A percentile compares a stretch with the other conserved stretches of the same genome.
Conservation (phyloP, 2,329 filamentous ascomycete genomes). For the Colletotrichum camelliae region DNA sequence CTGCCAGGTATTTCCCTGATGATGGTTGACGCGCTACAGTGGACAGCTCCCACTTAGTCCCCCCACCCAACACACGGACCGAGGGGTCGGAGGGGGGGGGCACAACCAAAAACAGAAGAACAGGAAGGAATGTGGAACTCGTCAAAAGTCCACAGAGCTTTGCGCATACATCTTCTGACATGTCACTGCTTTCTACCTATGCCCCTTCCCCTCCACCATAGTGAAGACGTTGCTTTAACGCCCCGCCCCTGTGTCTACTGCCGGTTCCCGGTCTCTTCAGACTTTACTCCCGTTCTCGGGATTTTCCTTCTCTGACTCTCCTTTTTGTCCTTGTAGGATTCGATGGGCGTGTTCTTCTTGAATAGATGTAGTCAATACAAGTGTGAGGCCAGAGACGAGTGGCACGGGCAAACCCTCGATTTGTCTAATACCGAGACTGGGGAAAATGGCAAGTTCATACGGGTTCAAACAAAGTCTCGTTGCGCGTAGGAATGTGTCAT, state of each 20-base stretch:
- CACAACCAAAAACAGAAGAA: not conserved
- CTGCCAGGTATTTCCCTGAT: constrained; percentile 10
- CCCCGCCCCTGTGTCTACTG: not conserved
- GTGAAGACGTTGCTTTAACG: not conserved
- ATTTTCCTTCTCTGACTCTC: not conserved
- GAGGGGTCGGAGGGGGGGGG: not conserved
- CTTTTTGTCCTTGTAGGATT: not conserved
- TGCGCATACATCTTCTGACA: not conserved
- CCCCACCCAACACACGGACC: not conserved
- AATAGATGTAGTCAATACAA: not conserved
- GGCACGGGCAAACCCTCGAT: not conserved
- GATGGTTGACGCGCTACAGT: not conserved
- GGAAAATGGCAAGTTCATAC: not conserved
- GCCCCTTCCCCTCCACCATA: not conserved
- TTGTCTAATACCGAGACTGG: not conserved
- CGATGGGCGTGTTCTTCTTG: not conserved
- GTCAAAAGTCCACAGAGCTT: not conserved
- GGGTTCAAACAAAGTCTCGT: not conserved
- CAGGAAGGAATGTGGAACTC: not conserved
- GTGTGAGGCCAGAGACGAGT: not conserved
- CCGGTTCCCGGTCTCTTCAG: not conserved
- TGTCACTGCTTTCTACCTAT: not conserved
- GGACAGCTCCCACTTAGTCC: not conserved
- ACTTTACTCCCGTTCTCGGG: not conserved
- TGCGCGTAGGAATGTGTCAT: not conserved